Evolutionary conservation across 2,329 filamentous ascomycete genomes (phyloP).

Genomic region (Chlorencoelia australis): DNA sequence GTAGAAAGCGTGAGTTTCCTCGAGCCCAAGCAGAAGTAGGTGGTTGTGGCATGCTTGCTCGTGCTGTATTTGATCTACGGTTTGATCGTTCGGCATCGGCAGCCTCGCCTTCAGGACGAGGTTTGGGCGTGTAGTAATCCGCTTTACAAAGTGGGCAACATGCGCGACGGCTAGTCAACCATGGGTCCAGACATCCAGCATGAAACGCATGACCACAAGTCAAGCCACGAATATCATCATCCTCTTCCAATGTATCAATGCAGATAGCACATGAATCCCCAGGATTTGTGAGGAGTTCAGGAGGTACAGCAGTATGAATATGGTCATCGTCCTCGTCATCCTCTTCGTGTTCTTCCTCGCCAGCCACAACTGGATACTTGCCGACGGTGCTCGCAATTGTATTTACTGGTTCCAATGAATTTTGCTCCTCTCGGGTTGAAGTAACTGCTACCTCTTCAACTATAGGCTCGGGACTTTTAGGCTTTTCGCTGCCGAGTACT

Average conservation of each 20-base stretch:
- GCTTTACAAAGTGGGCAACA: slow-evolving; percentile 98
- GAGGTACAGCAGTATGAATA: slow-evolving; percentile 71
- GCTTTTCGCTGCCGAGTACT: slow-evolving; percentile 8
- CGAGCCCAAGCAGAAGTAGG: slow-evolving; percentile 22
- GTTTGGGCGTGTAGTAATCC: slow-evolving; percentile 93
- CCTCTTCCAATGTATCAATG: slow-evolving; percentile 85
- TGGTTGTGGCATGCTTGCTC: slow-evolving; percentile 19
- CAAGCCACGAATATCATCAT: slow-evolving; percentile 88
- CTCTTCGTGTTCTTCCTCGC: slow-evolving; percentile 50
- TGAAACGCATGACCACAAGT: slow-evolving; percentile 98
- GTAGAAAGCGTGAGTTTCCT: slow-evolving; percentile 20
- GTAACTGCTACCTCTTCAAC: slow-evolving; percentile 6
- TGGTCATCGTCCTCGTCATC: slow-evolving; percentile 69
- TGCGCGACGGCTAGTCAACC: slow-evolving; percentile 86
- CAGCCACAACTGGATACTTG: slow-evolving; percentile 27
- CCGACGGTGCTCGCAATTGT: slow-evolving; percentile 27
- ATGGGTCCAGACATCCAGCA: slow-evolving; percentile 88
- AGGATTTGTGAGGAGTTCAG: slow-evolving; percentile 69
- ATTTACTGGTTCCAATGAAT: slow-evolving; percentile 20
- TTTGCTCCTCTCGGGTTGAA: slow-evolving; percentile 19
- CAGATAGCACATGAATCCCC: slow-evolving; percentile 96
- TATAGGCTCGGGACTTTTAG: slow-evolving; percentile 14
- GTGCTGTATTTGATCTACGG: slow-evolving; percentile 12
- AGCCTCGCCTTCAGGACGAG: slow-evolving; percentile 43
- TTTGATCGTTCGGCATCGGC: slow-evolving; percentile 20